Evolutionary conservation across 805 yeast genomes (phyloP).

Genomic region (Lachancea sp.): DNA sequence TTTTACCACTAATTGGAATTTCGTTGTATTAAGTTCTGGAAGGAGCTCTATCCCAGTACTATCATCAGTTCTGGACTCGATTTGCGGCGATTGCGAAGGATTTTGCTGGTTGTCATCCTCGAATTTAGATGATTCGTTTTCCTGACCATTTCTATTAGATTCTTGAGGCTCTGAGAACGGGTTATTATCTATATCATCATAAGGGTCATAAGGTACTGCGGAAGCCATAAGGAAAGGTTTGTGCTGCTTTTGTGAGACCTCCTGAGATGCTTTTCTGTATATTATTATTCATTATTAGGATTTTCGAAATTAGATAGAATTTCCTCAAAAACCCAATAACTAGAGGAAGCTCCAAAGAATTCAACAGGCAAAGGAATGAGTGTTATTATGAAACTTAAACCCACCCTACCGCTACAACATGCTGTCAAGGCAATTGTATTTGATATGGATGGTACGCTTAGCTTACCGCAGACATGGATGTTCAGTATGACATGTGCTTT

Average conservation of each 20-base stretch:
- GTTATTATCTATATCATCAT: conserved; percentile 51
- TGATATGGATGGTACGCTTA: conserved; percentile 77
- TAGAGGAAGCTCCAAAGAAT: not conserved
- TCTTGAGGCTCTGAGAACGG: conserved; percentile 45
- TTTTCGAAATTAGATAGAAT: too few species aligned
- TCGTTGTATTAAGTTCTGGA: conserved; percentile 13
- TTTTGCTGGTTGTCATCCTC: not conserved
- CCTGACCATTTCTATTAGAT: conserved; percentile 5
- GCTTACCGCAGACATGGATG: conserved; percentile 59
- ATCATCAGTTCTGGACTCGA: not conserved
- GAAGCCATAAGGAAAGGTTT: conserved; percentile 17
- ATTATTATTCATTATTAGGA: not conserved
- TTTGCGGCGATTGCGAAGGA: not conserved
- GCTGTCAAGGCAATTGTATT: conserved; percentile 50
- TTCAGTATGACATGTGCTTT: conserved; percentile 29
- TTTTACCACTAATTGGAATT: conserved; percentile 43
- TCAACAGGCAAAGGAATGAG: not conserved
- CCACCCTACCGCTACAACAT: not conserved
- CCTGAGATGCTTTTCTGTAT: conserved; percentile 5
- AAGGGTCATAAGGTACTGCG: conserved; percentile 19
- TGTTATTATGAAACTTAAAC: conserved; percentile 7
- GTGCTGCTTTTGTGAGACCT: not conserved
- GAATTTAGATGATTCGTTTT: conserved; percentile 21
- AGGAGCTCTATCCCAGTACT: conserved; percentile 4
- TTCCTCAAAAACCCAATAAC: too few species aligned